Base-by-base conservation (phyloP, 2,329 filamentous ascomycete genomes). In the Pseudocercospora macadamiae region DNA sequence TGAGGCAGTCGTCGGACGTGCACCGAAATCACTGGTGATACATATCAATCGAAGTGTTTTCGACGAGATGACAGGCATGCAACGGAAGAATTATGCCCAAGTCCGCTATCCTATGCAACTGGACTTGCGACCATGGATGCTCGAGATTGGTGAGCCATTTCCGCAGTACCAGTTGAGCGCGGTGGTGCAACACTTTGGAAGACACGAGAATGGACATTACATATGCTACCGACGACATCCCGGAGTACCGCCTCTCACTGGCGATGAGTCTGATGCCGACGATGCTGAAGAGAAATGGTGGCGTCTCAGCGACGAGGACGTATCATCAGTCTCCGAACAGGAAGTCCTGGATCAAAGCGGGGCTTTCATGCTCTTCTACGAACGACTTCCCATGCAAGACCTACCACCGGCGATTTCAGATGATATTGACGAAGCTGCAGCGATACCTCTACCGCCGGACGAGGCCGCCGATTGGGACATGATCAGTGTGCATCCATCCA, bases 361-460 rank as follows among this genome's bases (percentile, higher is more conserved):
- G 1, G 93, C 93, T 0, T 97, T 97, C 71, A 97, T 99, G 93
- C 82, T 97, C 1, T 97, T 97, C 73, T 99, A 97, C 73, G 93
- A 99, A 72, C 85, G 84, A 47, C 42, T 67, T 12, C 47, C 47
- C 2, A 14, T 32, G 25, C 25, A 16, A 4, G 23, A 55, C 9
- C 57, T 59, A 19, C 49, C 52, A 10, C 16, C 8, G 25, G 12
- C 9, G n/a, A 14, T 25, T 3, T n/a, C 10, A 2, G 51, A 59
- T 39, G 49, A 45, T 18, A 25, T 57, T 10, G 32, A 37, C 6
- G 58, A 61, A 28, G 58, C 60, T 7, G 63, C 63, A 23, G 53
- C 60, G 4, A 53, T 65, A 34, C 55, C 60, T 9, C 53, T 65
- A 3, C 63, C 63, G 9, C 55, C 63, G 14, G 63, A 65, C n/a